Base-by-base conservation (phyloP, 2,329 filamentous ascomycete species). In the Sporothrix phasma region DNA sequence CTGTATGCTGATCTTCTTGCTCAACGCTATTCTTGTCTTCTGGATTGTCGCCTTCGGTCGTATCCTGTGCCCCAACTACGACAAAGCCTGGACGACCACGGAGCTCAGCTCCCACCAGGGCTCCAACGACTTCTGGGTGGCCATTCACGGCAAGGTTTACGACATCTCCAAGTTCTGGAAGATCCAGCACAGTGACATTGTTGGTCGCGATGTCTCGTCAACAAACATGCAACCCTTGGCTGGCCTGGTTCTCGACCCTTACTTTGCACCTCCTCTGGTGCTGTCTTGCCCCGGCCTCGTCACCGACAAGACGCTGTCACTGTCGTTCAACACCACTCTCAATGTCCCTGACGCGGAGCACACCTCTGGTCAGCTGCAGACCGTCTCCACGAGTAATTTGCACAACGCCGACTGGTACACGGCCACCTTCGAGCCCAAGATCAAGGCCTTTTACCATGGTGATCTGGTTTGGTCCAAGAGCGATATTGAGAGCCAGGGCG, bases 161-260 rank as follows among this genome's bases (percentile, higher is more conserved):
- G 94, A 99, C 71, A 85, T 99, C 51, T 84, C 87, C 62, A 89
- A 92, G 64, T 99, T 96, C 74, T 97, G 88, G 85, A 90, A 83
- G 71, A 76, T 83, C 24, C 84, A 95, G 64, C 94, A 99, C 77
- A 93, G 90, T 72, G 91, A 95, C 71, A 86, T 77, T 10, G 76
- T 74, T 56, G 84, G 83, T 61, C 79, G 87, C 65, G 39, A 64
- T 8, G 88, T 86, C 0, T 82, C 80, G 0, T 79, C 77, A 3
- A 77, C 81, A 1, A 76, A 79, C 63, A 97, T 99, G 94, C 72
- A 84, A 67, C 85, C 85, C 1, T 87, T 96, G 68, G 90, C 85
- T 45, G 94, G 94, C 37, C 71, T 85, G 69, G 86, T 92, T 69
- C 77, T 99, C 69, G 89, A 94, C 69, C 80, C 82, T n/a, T 96